These are phyloP conservation scores for Fusarium drepaniforme DNA, from an alignment of 2,329 filamentous ascomycete species.

Conservation along the genomic window DNA sequence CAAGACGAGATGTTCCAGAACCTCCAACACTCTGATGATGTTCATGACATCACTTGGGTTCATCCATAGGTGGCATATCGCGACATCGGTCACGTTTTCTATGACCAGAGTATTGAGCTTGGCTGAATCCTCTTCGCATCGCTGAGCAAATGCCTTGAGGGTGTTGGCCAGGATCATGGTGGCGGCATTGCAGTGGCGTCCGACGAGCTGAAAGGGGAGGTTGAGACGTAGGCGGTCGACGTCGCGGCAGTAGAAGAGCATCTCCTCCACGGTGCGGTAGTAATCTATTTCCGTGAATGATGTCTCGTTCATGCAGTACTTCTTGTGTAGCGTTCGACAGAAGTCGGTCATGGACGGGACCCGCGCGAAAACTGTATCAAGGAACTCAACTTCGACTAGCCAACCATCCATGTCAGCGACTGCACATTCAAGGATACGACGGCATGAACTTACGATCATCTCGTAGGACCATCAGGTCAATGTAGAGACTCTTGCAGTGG, in stretches of 20 bases:
- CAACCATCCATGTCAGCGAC: conserved; percentile 23
- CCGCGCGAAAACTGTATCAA: conserved; percentile 59
- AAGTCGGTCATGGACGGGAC: conserved; percentile 61
- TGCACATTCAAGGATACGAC: not conserved
- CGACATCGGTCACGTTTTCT: conserved; percentile 63
- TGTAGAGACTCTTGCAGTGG: conserved; percentile 62
- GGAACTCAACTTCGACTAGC: conserved; percentile 62
- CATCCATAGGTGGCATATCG: conserved; percentile 61
- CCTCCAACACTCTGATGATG: conserved; percentile 56
- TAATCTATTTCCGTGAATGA: conserved; percentile 66
- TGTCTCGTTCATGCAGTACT: conserved; percentile 61
- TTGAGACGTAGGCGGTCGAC: conserved; percentile 62
- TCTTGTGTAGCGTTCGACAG: conserved; percentile 56
- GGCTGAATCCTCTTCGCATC: conserved; percentile 58
- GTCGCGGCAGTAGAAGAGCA: conserved; percentile 59
- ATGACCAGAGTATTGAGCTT: conserved; percentile 60
- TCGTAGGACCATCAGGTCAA: conserved; percentile 66
- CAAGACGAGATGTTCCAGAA: conserved; percentile 60
- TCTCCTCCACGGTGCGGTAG: conserved; percentile 52
- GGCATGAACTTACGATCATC: conserved; percentile 58
- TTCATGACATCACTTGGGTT: conserved; percentile 65
- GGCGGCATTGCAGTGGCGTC: conserved; percentile 57
- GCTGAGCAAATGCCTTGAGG: conserved; percentile 59
- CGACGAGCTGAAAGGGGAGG: conserved; percentile 64
- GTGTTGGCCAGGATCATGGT: conserved; percentile 66